These are phyloP conservation scores for Gentiana dahurica DNA, from an alignment of 257 asterid genomes.

Conservation along the genomic window DNA sequence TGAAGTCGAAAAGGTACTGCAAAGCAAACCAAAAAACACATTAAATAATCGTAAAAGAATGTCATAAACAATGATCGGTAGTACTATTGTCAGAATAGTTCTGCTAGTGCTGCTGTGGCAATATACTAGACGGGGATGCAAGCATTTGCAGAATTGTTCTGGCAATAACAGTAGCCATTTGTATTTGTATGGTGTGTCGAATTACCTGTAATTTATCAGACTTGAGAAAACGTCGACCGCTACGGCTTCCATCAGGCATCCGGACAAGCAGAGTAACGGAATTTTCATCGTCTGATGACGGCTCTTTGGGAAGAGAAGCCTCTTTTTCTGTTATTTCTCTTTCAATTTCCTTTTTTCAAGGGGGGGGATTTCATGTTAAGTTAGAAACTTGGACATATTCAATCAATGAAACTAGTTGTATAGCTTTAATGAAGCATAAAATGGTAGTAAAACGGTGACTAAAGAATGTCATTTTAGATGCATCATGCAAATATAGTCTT, in stretches of 20 bases:
- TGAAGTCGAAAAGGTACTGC: constrained; percentile 81
- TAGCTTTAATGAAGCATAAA: neutral
- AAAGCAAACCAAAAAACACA: constrained; percentile 14
- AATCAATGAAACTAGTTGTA: neutral
- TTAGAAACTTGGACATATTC: too few relatives aligned
- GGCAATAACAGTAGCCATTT: neutral
- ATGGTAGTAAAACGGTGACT: neutral
- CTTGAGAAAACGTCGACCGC: constrained; percentile 89
- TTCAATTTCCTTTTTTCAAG: constrained; percentile 48
- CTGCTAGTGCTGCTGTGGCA: too few relatives aligned
- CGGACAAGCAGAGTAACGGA: constrained; percentile 88
- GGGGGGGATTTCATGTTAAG: too few relatives aligned
- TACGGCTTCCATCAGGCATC: constrained; percentile 93
- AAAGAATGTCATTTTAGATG: neutral
- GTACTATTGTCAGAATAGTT: too few relatives aligned
- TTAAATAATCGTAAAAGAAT: neutral
- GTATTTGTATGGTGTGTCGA: constrained; percentile 3
- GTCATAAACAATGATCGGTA: too few relatives aligned
- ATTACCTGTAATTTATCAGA: constrained; percentile 85
- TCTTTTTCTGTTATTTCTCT: constrained; percentile 88
- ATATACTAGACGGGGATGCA: too few relatives aligned
- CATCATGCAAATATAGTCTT: too few relatives aligned
- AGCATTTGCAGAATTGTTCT: too few relatives aligned
- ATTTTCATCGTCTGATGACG: constrained; percentile 62
- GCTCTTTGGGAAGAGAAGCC: constrained; percentile 90